Evolutionary conservation across 306 rosid species (phyloP), one percentile per base, ranked within the genome.

Genomic region (Trifolium pratense): DNA sequence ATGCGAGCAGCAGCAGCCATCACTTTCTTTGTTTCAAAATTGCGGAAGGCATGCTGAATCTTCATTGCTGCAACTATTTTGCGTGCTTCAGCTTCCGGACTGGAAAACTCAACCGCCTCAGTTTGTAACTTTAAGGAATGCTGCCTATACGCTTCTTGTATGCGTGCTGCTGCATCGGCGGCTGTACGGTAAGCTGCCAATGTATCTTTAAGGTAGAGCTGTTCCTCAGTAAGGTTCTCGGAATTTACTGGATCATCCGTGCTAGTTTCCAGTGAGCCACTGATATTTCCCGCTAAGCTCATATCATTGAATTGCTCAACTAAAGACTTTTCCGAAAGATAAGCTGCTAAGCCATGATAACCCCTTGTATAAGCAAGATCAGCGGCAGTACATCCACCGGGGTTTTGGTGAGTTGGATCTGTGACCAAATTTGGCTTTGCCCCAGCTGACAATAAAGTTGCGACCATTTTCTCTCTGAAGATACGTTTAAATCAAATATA

Each of bases 121-220:
- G 97, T 55, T 71, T 77, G 80, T 73, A 80, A 64, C 84, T 90
- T 91, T 12, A 91, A 78, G 62, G 96, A 73, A 52, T 79, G 96
- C 82, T 90, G 90, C 81, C 97, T 87, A 75, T 86, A 90, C 25
- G 99, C 97, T 65, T 86, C 64, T 60, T 90, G 97, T 78, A 95
- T 95, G 77, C 92, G 96, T 29, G 96, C 89, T 39, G 99, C 99
- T 46, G 99, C 99, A 75, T 95, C 93, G 36, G 99, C 99, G 57
- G 96, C 90, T 15, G 90, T 95, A 58, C 82, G 86, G 62, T 86
- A 92, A 72, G 99, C 99, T 75, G 95, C 78, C 83, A 95, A 68
- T 0, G 88, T 86, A 40, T 95, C 99, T 80, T 86, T 90, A 72
- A 95, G 62, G 77, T 77, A 66, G 76, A 80, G 71, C 84, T 94